These are phyloP conservation scores for Paramecium sonneborni DNA, from an alignment of 73 alveolate species.

Conservation along the genomic window DNA sequence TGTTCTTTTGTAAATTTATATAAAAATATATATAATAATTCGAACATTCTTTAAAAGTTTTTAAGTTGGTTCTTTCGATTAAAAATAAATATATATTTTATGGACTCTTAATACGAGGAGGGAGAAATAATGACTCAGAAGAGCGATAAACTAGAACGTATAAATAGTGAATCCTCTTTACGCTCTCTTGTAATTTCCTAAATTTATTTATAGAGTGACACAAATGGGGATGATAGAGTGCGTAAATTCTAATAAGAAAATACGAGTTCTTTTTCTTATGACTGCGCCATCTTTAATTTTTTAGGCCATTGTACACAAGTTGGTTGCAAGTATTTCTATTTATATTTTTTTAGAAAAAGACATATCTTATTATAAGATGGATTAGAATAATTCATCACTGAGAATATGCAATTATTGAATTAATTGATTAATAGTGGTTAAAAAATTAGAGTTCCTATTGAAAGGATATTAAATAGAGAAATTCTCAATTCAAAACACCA, in stretches of 20 bases:
- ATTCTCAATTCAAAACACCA: not conserved
- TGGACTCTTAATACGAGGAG: slow-evolving; percentile 12
- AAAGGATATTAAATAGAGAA: not conserved
- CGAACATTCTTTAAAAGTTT: not conserved
- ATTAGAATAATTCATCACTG: not conserved
- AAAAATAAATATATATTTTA: not conserved
- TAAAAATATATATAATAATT: not conserved
- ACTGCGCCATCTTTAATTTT: not conserved
- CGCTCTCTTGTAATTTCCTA: not conserved
- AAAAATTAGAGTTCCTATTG: not conserved
- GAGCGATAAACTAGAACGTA: not conserved
- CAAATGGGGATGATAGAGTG: not conserved
- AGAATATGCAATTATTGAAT: not conserved
- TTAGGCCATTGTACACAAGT: not conserved
- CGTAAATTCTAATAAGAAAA: not conserved
- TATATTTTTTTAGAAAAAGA: not conserved
- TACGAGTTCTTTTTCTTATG: not conserved
- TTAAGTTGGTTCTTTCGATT: not conserved
- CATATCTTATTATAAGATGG: not conserved
- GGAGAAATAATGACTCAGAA: not conserved
- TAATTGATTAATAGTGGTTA: not conserved
- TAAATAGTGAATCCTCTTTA: slow-evolving; percentile 6
- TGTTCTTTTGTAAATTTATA: not conserved
- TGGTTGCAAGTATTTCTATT: not conserved
- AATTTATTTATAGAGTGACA: not conserved